These are phyloP conservation scores for Entomortierella chlamydospora DNA, from an alignment of 192 early-diverging fungal genomes.

Conservation along the genomic window DNA sequence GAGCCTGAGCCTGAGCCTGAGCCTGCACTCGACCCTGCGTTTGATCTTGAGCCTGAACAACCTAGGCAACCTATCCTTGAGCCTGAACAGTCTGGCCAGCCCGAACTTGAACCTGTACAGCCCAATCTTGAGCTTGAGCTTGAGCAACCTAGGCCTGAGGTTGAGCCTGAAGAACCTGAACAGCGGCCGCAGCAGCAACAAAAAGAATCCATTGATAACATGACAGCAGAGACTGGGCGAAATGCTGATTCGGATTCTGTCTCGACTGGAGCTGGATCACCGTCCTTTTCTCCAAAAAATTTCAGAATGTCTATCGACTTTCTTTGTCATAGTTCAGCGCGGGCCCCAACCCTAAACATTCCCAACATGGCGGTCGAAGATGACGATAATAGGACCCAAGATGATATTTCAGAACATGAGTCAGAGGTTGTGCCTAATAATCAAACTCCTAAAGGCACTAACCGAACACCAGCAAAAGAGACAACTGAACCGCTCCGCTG, in stretches of 20 bases:
- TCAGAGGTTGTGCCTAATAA: neutral
- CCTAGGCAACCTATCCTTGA: too few relatives aligned
- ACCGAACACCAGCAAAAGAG: neutral
- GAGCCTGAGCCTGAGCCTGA: neutral
- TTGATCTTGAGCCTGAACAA: too few relatives aligned
- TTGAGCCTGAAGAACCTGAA: too few relatives aligned
- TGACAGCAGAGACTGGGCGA: neutral
- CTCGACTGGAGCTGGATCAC: neutral
- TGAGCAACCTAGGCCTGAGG: too few relatives aligned
- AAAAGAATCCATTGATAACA: neutral
- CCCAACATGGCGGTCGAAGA: neutral
- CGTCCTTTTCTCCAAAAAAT: neutral
- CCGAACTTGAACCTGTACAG: too few relatives aligned
- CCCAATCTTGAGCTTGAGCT: too few relatives aligned
- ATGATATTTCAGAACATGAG: neutral
- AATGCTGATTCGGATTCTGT: neutral
- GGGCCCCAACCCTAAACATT: neutral
- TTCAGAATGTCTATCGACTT: neutral
- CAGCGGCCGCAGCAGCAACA: too few relatives aligned
- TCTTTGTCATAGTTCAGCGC: neutral
- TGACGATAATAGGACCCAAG: neutral
- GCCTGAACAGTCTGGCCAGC: too few relatives aligned
- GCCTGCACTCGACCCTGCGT: too few relatives aligned
- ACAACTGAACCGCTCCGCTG: neutral
- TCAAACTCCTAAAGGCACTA: neutral